Conservation (phyloP, 140 eudicot species). For the Senecio squalidus region DNA sequence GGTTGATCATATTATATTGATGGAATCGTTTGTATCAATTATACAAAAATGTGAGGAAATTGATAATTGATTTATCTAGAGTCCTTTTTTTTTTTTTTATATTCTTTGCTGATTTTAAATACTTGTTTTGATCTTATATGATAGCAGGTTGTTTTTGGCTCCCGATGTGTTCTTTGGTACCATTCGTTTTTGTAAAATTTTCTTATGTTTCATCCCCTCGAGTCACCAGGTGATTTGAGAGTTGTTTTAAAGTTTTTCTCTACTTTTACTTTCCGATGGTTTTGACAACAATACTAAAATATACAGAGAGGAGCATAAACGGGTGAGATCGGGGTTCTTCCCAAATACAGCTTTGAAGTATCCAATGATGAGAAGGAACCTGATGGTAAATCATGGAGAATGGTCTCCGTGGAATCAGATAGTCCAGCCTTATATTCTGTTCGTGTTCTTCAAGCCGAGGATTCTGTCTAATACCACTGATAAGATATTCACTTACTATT, state of each 20-base stretch:
- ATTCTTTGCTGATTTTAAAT: no score
- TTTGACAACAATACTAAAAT: slow-evolving; percentile 3
- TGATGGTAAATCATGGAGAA: slow-evolving; percentile 44
- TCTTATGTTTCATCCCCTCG: no score
- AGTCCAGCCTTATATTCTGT: slow-evolving; percentile 37
- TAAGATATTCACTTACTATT: not conserved
- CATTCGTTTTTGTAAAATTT: no score
- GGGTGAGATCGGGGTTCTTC: slow-evolving; percentile 50
- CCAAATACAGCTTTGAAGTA: slow-evolving; percentile 47
- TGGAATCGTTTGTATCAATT: no score
- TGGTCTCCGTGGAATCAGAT: slow-evolving; percentile 49
- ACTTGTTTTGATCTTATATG: no score
- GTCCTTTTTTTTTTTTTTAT: no score
- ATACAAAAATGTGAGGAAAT: no score
- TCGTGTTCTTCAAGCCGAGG: slow-evolving; percentile 52
- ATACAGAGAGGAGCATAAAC: slow-evolving; percentile 70
- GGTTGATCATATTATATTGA: no score
- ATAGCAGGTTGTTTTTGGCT: no score
- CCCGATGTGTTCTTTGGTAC: no score
- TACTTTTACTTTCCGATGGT: not conserved
- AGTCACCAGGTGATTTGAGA: no score
- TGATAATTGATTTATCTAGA: no score
- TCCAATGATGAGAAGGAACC: slow-evolving; percentile 37
- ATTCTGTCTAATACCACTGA: slow-evolving; percentile 42
- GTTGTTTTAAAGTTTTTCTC: not conserved